Base-by-base conservation (phyloP, 2,329 filamentous ascomycete species). In the Trichoderma breve region DNA sequence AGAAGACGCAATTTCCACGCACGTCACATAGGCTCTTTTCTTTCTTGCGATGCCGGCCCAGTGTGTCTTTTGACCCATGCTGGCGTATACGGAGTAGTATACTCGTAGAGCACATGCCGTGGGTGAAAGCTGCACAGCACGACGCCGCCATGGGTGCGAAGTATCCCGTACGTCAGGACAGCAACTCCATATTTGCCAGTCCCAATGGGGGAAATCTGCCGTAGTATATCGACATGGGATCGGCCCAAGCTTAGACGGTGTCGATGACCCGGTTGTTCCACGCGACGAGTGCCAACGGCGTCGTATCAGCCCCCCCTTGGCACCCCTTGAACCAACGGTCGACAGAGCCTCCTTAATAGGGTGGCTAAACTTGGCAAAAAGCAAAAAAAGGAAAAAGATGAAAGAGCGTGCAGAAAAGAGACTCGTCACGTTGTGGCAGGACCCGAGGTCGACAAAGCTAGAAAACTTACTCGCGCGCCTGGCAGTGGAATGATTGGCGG, bases 151-250 rank as follows among this genome's bases (percentile, higher is more conserved):
- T 24, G 47, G n/a, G 64, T 30, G 28, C 64, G 32, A 66, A 58
- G 43, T 24, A 58, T 18, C 36, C 28, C 6, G 55, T 32, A 60
- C 18, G 32, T 32, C 57, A 60, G 55, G 24, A 47, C 34, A 21
- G 43, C 47, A 14, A 24, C 55, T 26, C 70, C 62, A 67, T 30
- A 60, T 32, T n/a, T 51, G 28, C 57, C 55, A 69, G 57, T 69
- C 66, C 66, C 15, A 62, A 69, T 62, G 28, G 66, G 66, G 66
- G 9, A 34, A 71, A 67, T 53, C 57, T 63, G 58, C 53, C 63
- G 55, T 36, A 63, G 70, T 15, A 62, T 63, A 68, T 72, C 64
- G 63, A 67, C 70, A 67, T 68, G 70, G 55, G 70, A 68, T 72
- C 70, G 64, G 62, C 58, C 64, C 57, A 72, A 36, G 63, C 43